Conservation (phyloP, 805 yeast species). For the Metschnikowia lunata region DNA sequence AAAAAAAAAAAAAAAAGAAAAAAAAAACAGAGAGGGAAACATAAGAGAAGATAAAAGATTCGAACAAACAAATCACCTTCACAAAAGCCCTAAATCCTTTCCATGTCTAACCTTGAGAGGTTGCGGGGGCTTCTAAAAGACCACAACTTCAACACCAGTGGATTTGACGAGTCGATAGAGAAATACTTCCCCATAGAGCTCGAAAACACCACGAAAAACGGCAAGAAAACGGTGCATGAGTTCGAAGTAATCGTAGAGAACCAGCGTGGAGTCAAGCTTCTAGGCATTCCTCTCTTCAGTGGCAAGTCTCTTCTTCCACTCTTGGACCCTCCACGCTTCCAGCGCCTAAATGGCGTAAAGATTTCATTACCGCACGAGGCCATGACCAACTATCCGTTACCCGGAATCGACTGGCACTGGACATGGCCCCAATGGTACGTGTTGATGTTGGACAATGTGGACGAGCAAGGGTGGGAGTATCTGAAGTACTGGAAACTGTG, state of each 20-base stretch:
- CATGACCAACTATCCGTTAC: slow-evolving; percentile 41
- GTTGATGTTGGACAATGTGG: slow-evolving; percentile 65
- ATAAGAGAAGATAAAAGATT: too few relatives aligned
- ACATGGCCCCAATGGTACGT: slow-evolving; percentile 70
- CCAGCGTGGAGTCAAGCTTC: slow-evolving; percentile 49
- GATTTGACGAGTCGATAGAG: slow-evolving; percentile 1
- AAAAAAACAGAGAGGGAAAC: too few relatives aligned
- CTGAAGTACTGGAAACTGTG: slow-evolving; percentile 35
- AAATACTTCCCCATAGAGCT: background rate
- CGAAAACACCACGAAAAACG: background rate
- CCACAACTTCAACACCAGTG: slow-evolving; percentile 7
- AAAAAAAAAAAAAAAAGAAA: too few relatives aligned
- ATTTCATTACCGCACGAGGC: slow-evolving; percentile 24
- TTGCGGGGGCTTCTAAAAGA: slow-evolving; percentile 8
- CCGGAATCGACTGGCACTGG: slow-evolving; percentile 65
- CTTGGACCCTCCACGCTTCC: slow-evolving; percentile 49
- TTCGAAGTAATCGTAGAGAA: slow-evolving; percentile 49
- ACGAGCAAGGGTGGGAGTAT: slow-evolving; percentile 84
- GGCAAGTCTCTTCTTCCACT: slow-evolving; percentile 43
- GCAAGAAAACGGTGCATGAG: slow-evolving; percentile 6
- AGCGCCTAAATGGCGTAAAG: slow-evolving; percentile 39
- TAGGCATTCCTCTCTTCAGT: slow-evolving; percentile 50
- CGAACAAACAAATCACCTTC: too few relatives aligned
- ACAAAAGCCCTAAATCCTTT: background rate
- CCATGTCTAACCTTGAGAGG: slow-evolving; percentile 5